Conservation (phyloP, 2,329 filamentous ascomycete genomes). For the Xylariaceae sp. region DNA sequence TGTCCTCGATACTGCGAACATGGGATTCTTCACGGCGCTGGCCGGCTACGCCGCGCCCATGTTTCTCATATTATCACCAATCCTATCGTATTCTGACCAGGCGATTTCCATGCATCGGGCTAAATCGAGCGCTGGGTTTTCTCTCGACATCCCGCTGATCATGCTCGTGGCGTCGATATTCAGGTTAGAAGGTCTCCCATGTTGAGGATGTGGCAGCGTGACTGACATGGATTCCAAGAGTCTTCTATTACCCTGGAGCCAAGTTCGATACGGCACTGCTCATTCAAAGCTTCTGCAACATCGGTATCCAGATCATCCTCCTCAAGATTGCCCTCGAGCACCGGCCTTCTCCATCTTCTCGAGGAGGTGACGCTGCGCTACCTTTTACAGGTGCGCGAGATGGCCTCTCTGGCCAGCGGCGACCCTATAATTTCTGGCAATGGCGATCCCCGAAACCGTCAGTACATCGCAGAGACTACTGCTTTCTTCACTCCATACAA, state of each 20-base stretch:
- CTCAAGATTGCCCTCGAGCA: conserved; percentile 67
- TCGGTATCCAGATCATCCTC: conserved; percentile 57
- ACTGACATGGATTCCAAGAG: conserved; percentile 35
- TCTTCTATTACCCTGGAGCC: conserved; percentile 67
- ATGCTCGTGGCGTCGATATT: conserved; percentile 67
- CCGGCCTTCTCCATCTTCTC: conserved; percentile 55
- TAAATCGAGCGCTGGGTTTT: conserved; percentile 64
- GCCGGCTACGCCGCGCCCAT: conserved; percentile 57
- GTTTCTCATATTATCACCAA: conserved; percentile 59
- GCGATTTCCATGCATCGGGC: conserved; percentile 59
- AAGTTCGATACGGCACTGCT: conserved; percentile 61
- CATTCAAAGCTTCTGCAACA: conserved; percentile 62
- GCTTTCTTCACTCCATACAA: background rate
- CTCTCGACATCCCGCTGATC: conserved; percentile 66
- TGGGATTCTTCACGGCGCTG: conserved; percentile 43
- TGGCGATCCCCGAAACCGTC: conserved; percentile 69
- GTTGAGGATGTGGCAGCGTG: conserved; percentile 4
- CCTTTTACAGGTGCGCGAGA: conserved; percentile 58
- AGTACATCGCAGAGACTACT: conserved; percentile 22
- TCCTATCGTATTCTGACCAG: conserved; percentile 64
- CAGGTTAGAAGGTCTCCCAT: conserved; percentile 38
- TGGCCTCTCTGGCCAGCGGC: conserved; percentile 36
- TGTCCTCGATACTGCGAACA: conserved; percentile 12
- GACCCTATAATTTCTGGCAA: conserved; percentile 79
- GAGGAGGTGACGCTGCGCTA: conserved; percentile 53